These are phyloP conservation scores for Flaveria robusta DNA, from an alignment of 129 eudicot genomes.

Conservation along the genomic window DNA sequence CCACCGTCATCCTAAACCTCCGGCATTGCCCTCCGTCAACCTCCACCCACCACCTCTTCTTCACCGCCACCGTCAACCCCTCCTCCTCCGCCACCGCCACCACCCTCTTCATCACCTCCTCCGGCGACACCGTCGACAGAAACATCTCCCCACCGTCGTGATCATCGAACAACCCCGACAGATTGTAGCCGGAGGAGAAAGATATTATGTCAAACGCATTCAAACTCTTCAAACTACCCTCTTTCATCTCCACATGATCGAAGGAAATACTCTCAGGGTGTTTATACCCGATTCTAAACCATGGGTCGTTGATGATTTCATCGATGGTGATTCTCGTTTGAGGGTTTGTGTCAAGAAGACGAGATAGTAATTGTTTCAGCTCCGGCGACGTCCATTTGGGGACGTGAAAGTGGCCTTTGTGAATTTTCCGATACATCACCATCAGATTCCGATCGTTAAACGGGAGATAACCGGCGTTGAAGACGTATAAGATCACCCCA, in stretches of 20 bases:
- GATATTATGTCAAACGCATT: conserved; percentile 74
- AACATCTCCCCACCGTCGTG: conserved; percentile 47
- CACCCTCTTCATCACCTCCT: conserved; percentile 48
- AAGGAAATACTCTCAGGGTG: neutral
- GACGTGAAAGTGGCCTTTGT: conserved; percentile 60
- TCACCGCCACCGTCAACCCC: conserved; percentile 44
- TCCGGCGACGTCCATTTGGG: conserved; percentile 74
- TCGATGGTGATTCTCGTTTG: conserved; percentile 50
- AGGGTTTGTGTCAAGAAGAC: conserved; percentile 65
- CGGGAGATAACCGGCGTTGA: conserved; percentile 65
- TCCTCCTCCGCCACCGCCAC: conserved; percentile 46
- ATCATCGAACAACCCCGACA: conserved; percentile 55
- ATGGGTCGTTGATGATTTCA: conserved; percentile 50
- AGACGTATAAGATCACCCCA: conserved; percentile 55
- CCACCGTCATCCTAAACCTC: conserved; percentile 37
- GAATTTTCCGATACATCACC: conserved; percentile 64
- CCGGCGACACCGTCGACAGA: conserved; percentile 49
- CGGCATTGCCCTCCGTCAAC: conserved; percentile 70
- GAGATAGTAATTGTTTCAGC: conserved; percentile 44
- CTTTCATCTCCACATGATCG: conserved; percentile 35
- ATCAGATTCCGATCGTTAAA: conserved; percentile 64
- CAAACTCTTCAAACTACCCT: conserved; percentile 28
- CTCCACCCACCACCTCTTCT: conserved; percentile 39
- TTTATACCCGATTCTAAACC: conserved; percentile 55
- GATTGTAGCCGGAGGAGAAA: conserved; percentile 53